Percentiles rank a stretch among this genome's conserved stretches.
phyloP scores from a whole-genome alignment of 2,329 filamentous ascomycete genomes.

The Plenodomus lindquistii region DNA sequence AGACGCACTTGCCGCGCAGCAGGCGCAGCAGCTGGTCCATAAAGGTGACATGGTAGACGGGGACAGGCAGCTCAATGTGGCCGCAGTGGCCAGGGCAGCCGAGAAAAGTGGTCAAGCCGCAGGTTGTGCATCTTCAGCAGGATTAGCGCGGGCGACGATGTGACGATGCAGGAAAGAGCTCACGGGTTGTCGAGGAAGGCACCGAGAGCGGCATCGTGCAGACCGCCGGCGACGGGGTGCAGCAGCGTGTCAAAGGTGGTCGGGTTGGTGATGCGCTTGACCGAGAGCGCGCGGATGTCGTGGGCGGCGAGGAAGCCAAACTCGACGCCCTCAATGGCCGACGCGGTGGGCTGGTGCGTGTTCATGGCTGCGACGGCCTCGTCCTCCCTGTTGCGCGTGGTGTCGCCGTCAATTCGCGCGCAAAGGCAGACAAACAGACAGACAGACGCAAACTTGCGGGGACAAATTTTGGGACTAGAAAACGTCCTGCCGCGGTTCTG shows the following conservation, averaged over 20 bases:
- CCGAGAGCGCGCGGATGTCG: conserved; percentile 87
- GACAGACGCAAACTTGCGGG: conserved; percentile 24
- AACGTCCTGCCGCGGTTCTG: conserved; percentile 34
- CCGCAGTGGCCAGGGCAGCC: conserved; percentile 90
- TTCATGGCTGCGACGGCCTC: conserved; percentile 43
- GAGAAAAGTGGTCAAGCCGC: conserved; percentile 74
- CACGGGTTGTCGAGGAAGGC: conserved; percentile 86
- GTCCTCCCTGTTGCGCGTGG: conserved; percentile 12
- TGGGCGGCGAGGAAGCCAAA: conserved; percentile 82
- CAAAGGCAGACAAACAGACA: conserved; percentile 12
- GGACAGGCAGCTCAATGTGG: conserved; percentile 91
- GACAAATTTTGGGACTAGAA: conserved; percentile 36
- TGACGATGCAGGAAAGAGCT: conserved; percentile 39
- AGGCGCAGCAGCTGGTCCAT: conserved; percentile 89
- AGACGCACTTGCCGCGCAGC: conserved; percentile 83
- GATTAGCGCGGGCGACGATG: conserved; percentile 8
- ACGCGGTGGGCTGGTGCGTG: conserved; percentile 73
- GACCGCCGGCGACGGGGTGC: conserved; percentile 84
- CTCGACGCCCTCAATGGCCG: conserved; percentile 82
- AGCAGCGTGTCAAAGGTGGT: conserved; percentile 92
- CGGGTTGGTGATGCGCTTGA: conserved; percentile 90
- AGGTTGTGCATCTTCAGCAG: conserved; percentile 79
- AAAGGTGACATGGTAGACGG: conserved; percentile 95
- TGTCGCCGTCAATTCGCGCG: conserved; percentile 13
- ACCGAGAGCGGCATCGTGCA: conserved; percentile 90